Base-by-base conservation (phyloP, 106 monocot species). In the Vanilla planifolia region DNA sequence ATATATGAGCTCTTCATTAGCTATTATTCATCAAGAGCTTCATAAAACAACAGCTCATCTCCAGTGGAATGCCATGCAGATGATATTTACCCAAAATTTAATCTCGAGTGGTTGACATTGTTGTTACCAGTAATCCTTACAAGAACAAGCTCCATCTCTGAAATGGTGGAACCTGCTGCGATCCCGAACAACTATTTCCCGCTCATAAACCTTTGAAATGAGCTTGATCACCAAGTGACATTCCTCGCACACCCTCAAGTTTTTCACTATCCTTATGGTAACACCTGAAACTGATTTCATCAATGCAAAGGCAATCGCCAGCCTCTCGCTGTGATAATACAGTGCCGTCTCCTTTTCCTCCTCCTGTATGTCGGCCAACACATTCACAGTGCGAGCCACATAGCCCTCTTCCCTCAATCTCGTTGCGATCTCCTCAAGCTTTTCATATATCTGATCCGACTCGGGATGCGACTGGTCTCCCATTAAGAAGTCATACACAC, bases 261-360 rank as follows among this genome's bases (percentile, higher is more conserved):
- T 80, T 71, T 80, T 80, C 43, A 85, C 67, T 6, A 85, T 80
- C 74, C 80, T 70, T 59, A 85, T 80, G 0, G 73, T 67, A 0
- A 48, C 40, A 6, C 82, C 73, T 0, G 68, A 66, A n/a, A 73
- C 28, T 23, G 75, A 69, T 57, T 60, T 76, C 4, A 84, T 59
- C 75, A 79, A 33, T 0, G 68, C 84, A 40, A 84, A 84, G 0
- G 84, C 84, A 17, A 84, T 84, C 8, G 84, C 84, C 48, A 84
- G 21, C 63, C 81, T 70, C 67, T 85, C 85, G 48, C 80, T 80
- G 33, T 85, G 85, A 60, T 70, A 77, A 35, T 69, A 62, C 58
- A 85, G 34, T 6, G 85, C 85, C 11, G 59, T 77, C 66, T 73
- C 85, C 66, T 85, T 85, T 69, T 85, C 85, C 48, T 85, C 85